Evolutionary conservation across 306 rosid species (phyloP).

Genomic region (Styphnolobium japonicum): DNA sequence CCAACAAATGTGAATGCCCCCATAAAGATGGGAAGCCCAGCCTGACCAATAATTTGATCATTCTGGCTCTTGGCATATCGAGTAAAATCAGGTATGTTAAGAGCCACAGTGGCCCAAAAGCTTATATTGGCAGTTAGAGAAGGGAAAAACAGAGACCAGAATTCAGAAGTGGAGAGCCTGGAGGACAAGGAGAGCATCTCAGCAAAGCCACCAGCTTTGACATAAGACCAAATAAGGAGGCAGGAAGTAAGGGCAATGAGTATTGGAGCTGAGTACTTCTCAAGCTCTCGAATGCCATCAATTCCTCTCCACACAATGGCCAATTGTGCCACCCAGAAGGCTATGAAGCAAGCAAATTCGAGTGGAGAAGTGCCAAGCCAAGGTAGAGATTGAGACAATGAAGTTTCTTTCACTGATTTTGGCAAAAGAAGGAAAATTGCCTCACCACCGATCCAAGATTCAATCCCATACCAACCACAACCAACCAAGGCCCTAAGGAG

Average conservation of each 20-base stretch:
- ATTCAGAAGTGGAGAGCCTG: conserved; percentile 51
- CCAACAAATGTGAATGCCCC: conserved; percentile 90
- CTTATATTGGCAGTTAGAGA: conserved; percentile 87
- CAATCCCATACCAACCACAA: conserved; percentile 99
- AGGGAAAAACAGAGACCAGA: conserved; percentile 78
- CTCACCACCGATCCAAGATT: conserved; percentile 95
- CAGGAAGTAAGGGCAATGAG: conserved; percentile 57
- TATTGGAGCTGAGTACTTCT: conserved; percentile 85
- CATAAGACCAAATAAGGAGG: conserved; percentile 66
- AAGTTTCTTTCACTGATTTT: conserved; percentile 37
- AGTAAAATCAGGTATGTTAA: conserved; percentile 90
- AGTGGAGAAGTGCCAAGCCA: conserved; percentile 90
- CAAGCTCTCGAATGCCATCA: conserved; percentile 77
- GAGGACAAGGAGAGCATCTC: conserved; percentile 81
- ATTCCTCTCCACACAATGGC: conserved; percentile 71
- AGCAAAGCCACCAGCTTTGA: conserved; percentile 68
- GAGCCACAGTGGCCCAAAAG: conserved; percentile 85
- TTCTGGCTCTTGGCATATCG: conserved; percentile 66
- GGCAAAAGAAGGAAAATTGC: conserved; percentile 80
- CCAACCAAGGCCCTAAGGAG: conserved; percentile 78
- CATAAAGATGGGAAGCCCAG: conserved; percentile 86
- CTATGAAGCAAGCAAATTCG: conserved; percentile 65
- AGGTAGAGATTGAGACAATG: conserved; percentile 36
- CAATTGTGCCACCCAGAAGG: conserved; percentile 70
- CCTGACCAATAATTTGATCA: conserved; percentile 81